A percentile compares a stretch with the other conserved stretches of the same genome.
phyloP scores from a whole-genome alignment of 108 stramenopile species.

The Cylindrotheca closterium region DNA sequence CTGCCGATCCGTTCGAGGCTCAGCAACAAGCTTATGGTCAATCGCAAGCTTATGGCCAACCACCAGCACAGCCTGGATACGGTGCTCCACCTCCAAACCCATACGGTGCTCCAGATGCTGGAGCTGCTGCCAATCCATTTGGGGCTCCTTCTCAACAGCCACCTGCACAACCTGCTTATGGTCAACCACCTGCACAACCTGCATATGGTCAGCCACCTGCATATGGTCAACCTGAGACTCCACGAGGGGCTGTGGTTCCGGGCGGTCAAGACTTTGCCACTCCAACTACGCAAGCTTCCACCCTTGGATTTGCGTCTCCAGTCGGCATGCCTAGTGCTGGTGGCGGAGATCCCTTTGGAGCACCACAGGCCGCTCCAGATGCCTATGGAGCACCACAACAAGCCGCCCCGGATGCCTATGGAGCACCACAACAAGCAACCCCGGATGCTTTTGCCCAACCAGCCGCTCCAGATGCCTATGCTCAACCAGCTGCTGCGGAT shows the following conservation, averaged over 20 bases:
- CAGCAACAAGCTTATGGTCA: slow-evolving; percentile 3
- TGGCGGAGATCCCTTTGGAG: slow-evolving; percentile 7
- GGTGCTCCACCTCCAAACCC: slow-evolving; percentile 5
- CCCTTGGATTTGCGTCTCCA: slow-evolving; percentile 43
- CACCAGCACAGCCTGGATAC: not conserved
- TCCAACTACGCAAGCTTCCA: slow-evolving; percentile 25
- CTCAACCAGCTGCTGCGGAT: slow-evolving; percentile 13
- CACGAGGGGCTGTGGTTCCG: slow-evolving; percentile 19
- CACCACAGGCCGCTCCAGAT: not conserved
- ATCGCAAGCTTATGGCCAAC: not conserved
- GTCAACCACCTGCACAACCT: slow-evolving; percentile 4
- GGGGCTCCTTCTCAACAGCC: slow-evolving; percentile 4
- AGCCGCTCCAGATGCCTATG: not conserved
- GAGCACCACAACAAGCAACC: slow-evolving; percentile 13
- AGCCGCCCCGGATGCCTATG: not conserved
- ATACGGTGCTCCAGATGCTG: slow-evolving; percentile 10
- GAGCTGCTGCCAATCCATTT: slow-evolving; percentile 9
- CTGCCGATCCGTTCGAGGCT: not conserved
- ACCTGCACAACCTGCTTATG: slow-evolving; percentile 5
- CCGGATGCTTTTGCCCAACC: too few relatives aligned
- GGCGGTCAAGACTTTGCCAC: slow-evolving; percentile 10
- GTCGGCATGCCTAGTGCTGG: slow-evolving; percentile 11
- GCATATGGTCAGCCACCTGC: not conserved
- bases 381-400: not conserved
- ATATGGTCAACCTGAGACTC: slow-evolving; percentile 23